Evolutionary conservation across 805 yeast genomes (phyloP).

Genomic region (Candida pini): DNA sequence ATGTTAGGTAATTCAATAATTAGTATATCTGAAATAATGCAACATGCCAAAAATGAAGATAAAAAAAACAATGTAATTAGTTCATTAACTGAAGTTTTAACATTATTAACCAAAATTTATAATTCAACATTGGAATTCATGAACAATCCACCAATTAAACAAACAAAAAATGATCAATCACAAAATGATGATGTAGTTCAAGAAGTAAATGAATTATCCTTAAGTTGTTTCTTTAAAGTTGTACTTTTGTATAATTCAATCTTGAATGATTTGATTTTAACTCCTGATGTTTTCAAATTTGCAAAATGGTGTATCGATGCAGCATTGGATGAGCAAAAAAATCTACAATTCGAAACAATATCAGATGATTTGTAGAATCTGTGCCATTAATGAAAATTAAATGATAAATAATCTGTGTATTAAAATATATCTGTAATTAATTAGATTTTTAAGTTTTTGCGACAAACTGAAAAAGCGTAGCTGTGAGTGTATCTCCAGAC

Average conservation of each 20-base stretch:
- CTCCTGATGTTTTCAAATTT: constrained; percentile 57
- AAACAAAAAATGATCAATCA: constrained; percentile 3
- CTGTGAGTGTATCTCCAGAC: too few species aligned
- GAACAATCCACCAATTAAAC: constrained; percentile 29
- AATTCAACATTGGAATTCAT: constrained; percentile 45
- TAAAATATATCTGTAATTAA: too few species aligned
- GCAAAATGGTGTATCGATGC: constrained; percentile 71
- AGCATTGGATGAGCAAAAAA: constrained; percentile 45
- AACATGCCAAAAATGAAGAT: constrained; percentile 62
- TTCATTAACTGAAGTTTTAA: constrained; percentile 53
- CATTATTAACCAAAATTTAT: constrained; percentile 55
- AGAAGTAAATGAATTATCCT: constrained; percentile 56
- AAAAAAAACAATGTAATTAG: constrained; percentile 47
- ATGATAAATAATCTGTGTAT: too few species aligned
- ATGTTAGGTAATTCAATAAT: constrained; percentile 59
- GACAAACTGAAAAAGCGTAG: too few species aligned
- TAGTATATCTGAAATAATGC: constrained; percentile 49
- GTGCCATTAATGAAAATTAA: too few species aligned
- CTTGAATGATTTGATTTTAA: constrained; percentile 58
- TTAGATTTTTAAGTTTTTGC: too few species aligned
- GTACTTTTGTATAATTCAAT: constrained; percentile 59
- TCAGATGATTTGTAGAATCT: too few species aligned
- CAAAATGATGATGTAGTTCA: constrained; percentile 39
- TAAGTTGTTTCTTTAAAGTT: constrained; percentile 58
- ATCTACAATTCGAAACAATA: constrained; percentile 19